These are phyloP conservation scores for Pleodorina starrii DNA, from an alignment of 139 green algal genomes.

Conservation along the genomic window DNA sequence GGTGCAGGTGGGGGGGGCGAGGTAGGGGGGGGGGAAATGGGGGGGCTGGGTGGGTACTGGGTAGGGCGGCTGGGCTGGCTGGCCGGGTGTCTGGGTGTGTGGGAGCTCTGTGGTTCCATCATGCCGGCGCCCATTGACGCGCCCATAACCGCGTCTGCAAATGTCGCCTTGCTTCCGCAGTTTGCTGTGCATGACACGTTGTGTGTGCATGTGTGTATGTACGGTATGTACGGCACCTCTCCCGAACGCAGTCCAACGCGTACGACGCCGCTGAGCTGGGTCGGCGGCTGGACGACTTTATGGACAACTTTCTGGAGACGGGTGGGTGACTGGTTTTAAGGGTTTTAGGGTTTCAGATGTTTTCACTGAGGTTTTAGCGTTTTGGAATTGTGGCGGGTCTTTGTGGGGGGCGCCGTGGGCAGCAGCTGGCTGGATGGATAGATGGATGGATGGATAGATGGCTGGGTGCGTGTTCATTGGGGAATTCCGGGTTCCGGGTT, in stretches of 20 bases:
- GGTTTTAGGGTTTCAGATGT: no score
- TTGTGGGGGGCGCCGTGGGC: no score
- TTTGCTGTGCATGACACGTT: neutral
- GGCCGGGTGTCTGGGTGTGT: no score
- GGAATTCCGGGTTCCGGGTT: no score
- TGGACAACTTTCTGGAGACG: neutral
- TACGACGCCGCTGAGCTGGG: slow-evolving; percentile 26
- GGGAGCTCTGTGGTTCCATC: neutral
- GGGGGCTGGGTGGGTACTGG: neutral
- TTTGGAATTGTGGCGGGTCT: no score
- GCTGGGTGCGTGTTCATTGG: neutral
- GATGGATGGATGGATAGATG: neutral
- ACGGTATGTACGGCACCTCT: neutral
- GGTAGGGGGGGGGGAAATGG: neutral
- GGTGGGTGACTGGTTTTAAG: slow-evolving; percentile 1
- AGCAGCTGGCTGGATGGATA: neutral
- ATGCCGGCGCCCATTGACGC: neutral
- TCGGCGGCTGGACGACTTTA: slow-evolving; percentile 35
- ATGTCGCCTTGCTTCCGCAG: neutral
- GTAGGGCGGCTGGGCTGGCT: neutral
- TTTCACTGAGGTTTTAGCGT: no score
- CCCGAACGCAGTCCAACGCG: neutral
- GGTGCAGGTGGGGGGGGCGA: slow-evolving; percentile 46
- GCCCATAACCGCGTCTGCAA: neutral
- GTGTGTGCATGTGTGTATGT: neutral